Conservation (phyloP, 1,284 basidiomycete genomes). For the Trichosporon faecale region DNA sequence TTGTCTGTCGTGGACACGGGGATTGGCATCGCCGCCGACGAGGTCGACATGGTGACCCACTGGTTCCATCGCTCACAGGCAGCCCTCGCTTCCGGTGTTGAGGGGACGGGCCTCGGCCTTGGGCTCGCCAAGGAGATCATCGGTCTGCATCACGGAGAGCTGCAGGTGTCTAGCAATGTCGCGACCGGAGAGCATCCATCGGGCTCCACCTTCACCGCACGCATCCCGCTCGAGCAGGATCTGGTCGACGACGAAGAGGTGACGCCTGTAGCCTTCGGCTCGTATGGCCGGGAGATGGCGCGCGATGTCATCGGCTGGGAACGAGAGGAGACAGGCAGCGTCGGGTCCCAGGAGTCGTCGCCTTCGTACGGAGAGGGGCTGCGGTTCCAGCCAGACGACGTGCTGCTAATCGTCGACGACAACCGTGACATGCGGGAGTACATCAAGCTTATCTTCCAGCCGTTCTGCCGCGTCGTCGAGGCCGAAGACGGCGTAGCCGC, state of each 20-base stretch:
- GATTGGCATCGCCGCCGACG: conserved; percentile 45
- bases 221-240: conserved; percentile 19
- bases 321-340: background rate
- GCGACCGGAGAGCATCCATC: background rate
- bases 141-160: conserved; percentile 51
- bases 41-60: conserved; percentile 32
- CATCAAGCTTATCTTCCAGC: conserved; percentile 40
- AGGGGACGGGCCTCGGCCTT: conserved; percentile 20
- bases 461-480: conserved; percentile 48
- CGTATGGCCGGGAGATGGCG: conserved; percentile 18
- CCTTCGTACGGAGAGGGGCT: conserved; percentile 22
- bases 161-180: conserved; percentile 34
- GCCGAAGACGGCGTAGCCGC: conserved; percentile 51
- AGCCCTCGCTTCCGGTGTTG: conserved; percentile 29
- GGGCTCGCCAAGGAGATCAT: conserved; percentile 48
- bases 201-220: conserved; percentile 20
- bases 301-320: conserved; percentile 9
- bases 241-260: background rate
- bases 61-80: conserved; percentile 32
- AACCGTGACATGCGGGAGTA: conserved; percentile 43
- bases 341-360: background rate
- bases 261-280: conserved; percentile 17
- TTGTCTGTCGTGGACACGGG: conserved; percentile 52
- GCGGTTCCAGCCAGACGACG: conserved; percentile 34
- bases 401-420: conserved; percentile 41